Evolutionary conservation across 202 grass and related monocot species (phyloP), one percentile per base, ranked within the genome.

Genomic region (Zoysia matrella): DNA sequence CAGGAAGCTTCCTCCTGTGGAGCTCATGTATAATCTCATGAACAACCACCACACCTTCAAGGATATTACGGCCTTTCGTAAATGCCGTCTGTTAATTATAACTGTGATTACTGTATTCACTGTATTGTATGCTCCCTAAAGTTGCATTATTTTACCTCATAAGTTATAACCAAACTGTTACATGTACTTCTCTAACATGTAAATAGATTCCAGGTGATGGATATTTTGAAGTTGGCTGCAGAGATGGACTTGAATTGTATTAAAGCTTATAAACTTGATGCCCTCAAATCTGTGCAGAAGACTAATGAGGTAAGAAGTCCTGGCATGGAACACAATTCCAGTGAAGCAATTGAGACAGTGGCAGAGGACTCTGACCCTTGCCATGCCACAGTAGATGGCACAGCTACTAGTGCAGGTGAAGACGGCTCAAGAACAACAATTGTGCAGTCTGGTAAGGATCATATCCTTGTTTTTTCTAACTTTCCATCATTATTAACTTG

Each of bases 231-330:
- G 73, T 91, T 93, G 90, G 90, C 90, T 45, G 83, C 91, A 50
- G 95, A 98, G 86, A 95, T 98, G 95, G 88, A 87, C 85, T 79
- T 98, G 88, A 86, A 85, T 81, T 98, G 86, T 77, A 98, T 98
- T 86, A 95, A 91, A 83, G 92, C 92, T 77, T 98, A 90, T 90
- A 98, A 93, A 84, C 83, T 98, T 52, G 95, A 98, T 61, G 90
- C 88, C 47, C 90, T 98, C 75, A 98, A 98, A 95, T 98, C 95
- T 89, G 92, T 93, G 47, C 70, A 48, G 64, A 83, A 77, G 78
- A 53, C 52, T 82, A 82, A 55, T 68, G 88, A 86, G 65, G 51
- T 42, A 78, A 67, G 52, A 56, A 71, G 73, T 83, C 2, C 41
- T 78, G 76, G 14, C 1, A 52, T 68, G 52, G 74, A 47, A 75